Percentiles rank a stretch among this genome's conserved stretches.
These are phyloP conservation scores for Picochlorum sp. DNA, from an alignment of 139 green algal species.

Conservation along the genomic window DNA sequence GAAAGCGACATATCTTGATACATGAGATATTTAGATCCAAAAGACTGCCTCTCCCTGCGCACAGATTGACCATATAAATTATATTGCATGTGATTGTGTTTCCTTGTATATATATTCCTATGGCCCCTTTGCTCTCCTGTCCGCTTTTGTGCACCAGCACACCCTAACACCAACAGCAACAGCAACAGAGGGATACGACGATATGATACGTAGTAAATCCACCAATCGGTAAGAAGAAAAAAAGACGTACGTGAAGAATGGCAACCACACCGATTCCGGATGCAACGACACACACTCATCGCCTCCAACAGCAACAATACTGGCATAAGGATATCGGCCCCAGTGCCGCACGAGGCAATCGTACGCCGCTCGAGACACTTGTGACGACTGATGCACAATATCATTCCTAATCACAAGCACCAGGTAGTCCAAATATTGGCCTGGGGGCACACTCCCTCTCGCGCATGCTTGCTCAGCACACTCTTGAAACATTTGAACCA, in stretches of 20 bases:
- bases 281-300: neutral
- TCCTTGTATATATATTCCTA: too few species aligned
- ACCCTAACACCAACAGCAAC: too few species aligned
- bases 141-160: too few species aligned
- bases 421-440: constrained; percentile 8
- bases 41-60: neutral
- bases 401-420: constrained; percentile 15
- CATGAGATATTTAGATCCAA: constrained; percentile 11
- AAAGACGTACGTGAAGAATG: neutral
- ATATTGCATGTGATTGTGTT: too few species aligned
- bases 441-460: neutral
- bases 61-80: too few species aligned
- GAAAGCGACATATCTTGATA: constrained; percentile 3
- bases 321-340: neutral
- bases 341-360: neutral
- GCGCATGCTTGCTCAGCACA: constrained; percentile 4
- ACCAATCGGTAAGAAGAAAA: neutral
- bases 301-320: neutral
- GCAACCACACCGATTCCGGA: neutral
- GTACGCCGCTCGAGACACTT: constrained; percentile 4
- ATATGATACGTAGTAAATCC: neutral
- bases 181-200: neutral
- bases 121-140: too few species aligned
- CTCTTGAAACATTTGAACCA: constrained; percentile 1
- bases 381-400: constrained; percentile 5